A percentile compares a stretch with the other conserved stretches of the same genome.
Conservation (phyloP, 192 early-diverging fungal species). For the Coemansia sp. region DNA sequence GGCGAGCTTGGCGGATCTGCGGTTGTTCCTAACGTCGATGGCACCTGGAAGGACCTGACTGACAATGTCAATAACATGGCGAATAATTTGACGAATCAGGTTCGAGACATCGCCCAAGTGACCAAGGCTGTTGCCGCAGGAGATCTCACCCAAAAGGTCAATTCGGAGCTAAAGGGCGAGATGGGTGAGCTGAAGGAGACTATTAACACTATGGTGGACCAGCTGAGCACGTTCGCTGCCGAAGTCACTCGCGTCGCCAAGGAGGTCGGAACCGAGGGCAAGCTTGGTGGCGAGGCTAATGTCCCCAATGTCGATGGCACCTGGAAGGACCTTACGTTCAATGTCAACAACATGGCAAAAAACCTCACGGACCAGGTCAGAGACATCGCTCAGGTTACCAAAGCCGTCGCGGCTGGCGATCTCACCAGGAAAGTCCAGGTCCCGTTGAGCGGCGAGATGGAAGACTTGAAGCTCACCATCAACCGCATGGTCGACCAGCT, state of each 20-base stretch:
- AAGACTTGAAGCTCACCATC: constrained; percentile 59
- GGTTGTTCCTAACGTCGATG: constrained; percentile 55
- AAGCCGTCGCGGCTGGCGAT: constrained; percentile 58
- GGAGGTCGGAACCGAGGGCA: constrained; percentile 68
- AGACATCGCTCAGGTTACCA: constrained; percentile 58
- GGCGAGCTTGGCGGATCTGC: constrained; percentile 59
- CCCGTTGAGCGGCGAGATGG: constrained; percentile 57
- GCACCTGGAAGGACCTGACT: constrained; percentile 63
- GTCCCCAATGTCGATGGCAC: constrained; percentile 60
- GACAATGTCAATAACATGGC: constrained; percentile 70
- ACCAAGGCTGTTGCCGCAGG: constrained; percentile 60
- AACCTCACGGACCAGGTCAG: constrained; percentile 65
- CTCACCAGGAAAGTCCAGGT: constrained; percentile 58
- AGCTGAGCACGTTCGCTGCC: constrained; percentile 61
- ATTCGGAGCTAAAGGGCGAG: constrained; percentile 57
- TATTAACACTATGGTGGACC: constrained; percentile 67
- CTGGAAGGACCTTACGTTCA: constrained; percentile 63
- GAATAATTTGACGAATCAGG: constrained; percentile 61
- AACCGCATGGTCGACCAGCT: constrained; percentile 68
- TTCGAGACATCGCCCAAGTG: constrained; percentile 61
- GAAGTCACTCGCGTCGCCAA: constrained; percentile 67
- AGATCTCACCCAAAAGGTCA: constrained; percentile 59
- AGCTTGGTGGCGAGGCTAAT: constrained; percentile 56
- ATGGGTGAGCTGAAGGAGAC: constrained; percentile 60
- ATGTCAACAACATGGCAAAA: constrained; percentile 65